Percentiles rank a stretch among this genome's conserved stretches.
These are phyloP conservation scores for Prunus fruticosa DNA, from an alignment of 306 rosid genomes.

Conservation along the genomic window DNA sequence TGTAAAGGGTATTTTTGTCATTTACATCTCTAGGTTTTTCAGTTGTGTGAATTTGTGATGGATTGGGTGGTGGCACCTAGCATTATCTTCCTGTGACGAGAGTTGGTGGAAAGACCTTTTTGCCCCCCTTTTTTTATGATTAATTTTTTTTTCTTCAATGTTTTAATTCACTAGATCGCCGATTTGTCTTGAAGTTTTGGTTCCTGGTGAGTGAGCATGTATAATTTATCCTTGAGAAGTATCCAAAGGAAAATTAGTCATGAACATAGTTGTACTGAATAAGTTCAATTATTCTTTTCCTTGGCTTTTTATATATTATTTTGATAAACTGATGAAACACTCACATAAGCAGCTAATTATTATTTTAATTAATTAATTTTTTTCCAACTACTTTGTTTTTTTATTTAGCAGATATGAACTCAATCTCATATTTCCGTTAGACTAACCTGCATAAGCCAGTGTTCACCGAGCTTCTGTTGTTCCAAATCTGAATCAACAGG, in stretches of 20 bases:
- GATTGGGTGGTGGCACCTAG: slow-evolving; percentile 17
- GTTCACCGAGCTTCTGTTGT: not conserved
- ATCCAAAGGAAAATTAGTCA: not conserved
- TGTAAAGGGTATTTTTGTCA: slow-evolving; percentile 46
- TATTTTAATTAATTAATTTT: too few relatives aligned
- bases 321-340: not conserved
- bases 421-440: not conserved
- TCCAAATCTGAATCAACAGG: not conserved
- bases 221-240: not conserved
- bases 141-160: not conserved
- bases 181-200: not conserved
- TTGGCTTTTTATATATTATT: too few relatives aligned
- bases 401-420: not conserved
- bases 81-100: slow-evolving; percentile 18
- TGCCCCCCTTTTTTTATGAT: slow-evolving; percentile 23
- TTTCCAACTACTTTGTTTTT: not conserved
- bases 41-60: not conserved
- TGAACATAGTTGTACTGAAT: not conserved
- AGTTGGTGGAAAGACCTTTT: slow-evolving; percentile 35
- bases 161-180: not conserved
- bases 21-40: slow-evolving; percentile 18
- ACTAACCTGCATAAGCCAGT: not conserved
- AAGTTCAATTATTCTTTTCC: too few relatives aligned
- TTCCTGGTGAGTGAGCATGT: not conserved
- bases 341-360: not conserved